Evolutionary conservation across 176 grass and related monocot genomes (phyloP).

Genomic region (Juncus effusus): DNA sequence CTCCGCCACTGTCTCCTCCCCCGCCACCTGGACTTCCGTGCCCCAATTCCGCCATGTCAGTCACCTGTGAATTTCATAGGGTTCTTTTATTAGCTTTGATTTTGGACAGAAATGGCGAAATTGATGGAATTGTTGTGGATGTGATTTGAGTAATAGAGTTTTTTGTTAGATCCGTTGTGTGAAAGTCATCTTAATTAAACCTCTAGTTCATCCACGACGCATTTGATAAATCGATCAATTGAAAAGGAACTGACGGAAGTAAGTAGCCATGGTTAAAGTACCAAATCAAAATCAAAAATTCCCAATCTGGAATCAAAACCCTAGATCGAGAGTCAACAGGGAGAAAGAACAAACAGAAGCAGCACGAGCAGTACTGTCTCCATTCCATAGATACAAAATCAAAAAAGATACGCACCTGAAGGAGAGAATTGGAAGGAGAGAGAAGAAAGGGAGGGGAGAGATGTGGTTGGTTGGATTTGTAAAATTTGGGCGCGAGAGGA

Average conservation of each 20-base stretch:
- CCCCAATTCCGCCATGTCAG: constrained; percentile 42
- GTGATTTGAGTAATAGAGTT: too few relatives aligned
- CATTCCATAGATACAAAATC: too few relatives aligned
- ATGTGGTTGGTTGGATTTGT: constrained; percentile 33
- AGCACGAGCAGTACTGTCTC: too few relatives aligned
- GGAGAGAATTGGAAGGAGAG: background rate
- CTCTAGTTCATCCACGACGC: too few relatives aligned
- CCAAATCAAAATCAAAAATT: background rate
- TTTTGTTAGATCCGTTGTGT: too few relatives aligned
- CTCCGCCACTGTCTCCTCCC: constrained; percentile 31
- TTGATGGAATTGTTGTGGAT: too few relatives aligned
- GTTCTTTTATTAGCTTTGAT: constrained; percentile 8
- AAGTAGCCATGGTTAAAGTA: too few relatives aligned
- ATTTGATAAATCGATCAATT: too few relatives aligned
- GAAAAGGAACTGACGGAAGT: too few relatives aligned
- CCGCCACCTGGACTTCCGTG: constrained; percentile 26
- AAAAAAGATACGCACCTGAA: constrained; percentile 7
- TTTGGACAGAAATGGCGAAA: too few relatives aligned
- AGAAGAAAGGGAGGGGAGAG: background rate
- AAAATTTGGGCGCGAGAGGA: constrained; percentile 36
- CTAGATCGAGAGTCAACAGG: constrained; percentile 15
- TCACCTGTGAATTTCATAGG: constrained; percentile 1
- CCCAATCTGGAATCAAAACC: constrained; percentile 9
- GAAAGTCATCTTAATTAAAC: too few relatives aligned
- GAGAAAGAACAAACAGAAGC: background rate